Conservation (phyloP, 495 filamentous ascomycete genomes). For the Lindgomyces ingoldianus region DNA sequence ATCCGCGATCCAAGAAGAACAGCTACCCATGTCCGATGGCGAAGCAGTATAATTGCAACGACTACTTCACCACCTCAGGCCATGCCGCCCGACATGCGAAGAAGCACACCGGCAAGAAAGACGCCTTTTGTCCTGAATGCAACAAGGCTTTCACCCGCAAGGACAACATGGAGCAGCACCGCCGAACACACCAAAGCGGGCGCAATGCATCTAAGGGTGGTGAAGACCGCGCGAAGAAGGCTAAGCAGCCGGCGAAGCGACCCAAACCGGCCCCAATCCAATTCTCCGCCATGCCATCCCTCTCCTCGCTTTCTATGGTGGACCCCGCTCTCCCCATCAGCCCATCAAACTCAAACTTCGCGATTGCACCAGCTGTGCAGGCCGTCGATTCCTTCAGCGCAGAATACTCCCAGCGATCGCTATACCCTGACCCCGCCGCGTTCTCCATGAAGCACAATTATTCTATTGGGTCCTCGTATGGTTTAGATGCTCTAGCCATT, state of each 20-base stretch:
- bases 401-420: conserved; percentile 24
- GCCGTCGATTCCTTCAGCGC: conserved; percentile 19
- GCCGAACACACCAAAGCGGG: conserved; percentile 70
- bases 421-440: conserved; percentile 27
- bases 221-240: conserved; percentile 29
- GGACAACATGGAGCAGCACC: conserved; percentile 99
- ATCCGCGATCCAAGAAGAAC: conserved; percentile 53
- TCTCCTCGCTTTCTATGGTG: conserved; percentile 17
- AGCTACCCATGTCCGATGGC: conserved; percentile 65
- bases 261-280: conserved; percentile 31
- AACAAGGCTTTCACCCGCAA: conserved; percentile 92
- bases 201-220: conserved; percentile 35
- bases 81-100: conserved; percentile 96
- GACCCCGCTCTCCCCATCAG: conserved; percentile 24
- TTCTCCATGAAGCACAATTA: conserved; percentile 20
- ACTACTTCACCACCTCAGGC: conserved; percentile 86
- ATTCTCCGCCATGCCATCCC: conserved; percentile 8
- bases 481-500: conserved; percentile 39
- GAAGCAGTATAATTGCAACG: conserved; percentile 46
- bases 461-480: conserved; percentile 28
- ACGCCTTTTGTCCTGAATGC: conserved; percentile 84
- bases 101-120: conserved; percentile 95
- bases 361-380: conserved; percentile 27
- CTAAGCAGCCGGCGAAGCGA: conserved; percentile 28
- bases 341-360: conserved; percentile 20